phyloP scores from a whole-genome alignment of 176 grass and related monocot genomes.

The Dendrocalamus sinicus region DNA sequence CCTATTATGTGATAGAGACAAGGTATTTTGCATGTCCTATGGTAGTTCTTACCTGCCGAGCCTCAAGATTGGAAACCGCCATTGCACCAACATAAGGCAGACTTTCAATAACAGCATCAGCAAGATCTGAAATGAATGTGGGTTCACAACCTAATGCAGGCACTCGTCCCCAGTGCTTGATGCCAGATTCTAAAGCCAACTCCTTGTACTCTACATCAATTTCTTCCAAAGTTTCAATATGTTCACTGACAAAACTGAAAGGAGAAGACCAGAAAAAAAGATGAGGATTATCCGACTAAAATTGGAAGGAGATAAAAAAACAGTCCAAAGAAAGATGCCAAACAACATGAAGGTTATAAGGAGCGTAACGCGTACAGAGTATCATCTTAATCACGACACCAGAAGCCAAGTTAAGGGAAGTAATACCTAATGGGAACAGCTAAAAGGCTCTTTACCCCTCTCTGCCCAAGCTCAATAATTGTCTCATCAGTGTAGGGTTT shows the following conservation, averaged over 20 bases:
- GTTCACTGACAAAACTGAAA: slow-evolving; percentile 97
- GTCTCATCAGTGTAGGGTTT: slow-evolving; percentile 98
- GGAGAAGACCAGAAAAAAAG: slow-evolving; percentile 29
- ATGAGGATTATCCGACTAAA: slow-evolving; percentile 5
- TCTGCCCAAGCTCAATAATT: slow-evolving; percentile 90
- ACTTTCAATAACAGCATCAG: slow-evolving; percentile 89
- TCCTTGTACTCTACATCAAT: slow-evolving; percentile 98
- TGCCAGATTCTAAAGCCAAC: slow-evolving; percentile 91
- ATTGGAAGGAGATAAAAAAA: neutral
- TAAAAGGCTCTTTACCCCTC: slow-evolving; percentile 81
- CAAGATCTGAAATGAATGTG: slow-evolving; percentile 80
- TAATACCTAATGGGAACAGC: slow-evolving; percentile 91
- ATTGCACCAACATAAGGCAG: slow-evolving; percentile 98
- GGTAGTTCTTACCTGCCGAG: slow-evolving; percentile 82
- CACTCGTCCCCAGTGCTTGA: slow-evolving; percentile 89
- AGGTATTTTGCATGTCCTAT: slow-evolving; percentile 27
- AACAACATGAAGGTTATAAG: neutral
- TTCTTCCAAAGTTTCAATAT: slow-evolving; percentile 99
- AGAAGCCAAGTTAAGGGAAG: slow-evolving; percentile 38
- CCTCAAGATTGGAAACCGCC: slow-evolving; percentile 97
- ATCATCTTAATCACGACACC: slow-evolving; percentile 1
- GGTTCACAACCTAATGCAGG: slow-evolving; percentile 86
- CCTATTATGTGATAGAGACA: neutral
- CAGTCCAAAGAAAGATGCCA: neutral
- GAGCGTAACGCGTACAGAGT: neutral